Evolutionary conservation across 140 eudicot genomes (phyloP).

Genomic region (Senecio squalidus): DNA sequence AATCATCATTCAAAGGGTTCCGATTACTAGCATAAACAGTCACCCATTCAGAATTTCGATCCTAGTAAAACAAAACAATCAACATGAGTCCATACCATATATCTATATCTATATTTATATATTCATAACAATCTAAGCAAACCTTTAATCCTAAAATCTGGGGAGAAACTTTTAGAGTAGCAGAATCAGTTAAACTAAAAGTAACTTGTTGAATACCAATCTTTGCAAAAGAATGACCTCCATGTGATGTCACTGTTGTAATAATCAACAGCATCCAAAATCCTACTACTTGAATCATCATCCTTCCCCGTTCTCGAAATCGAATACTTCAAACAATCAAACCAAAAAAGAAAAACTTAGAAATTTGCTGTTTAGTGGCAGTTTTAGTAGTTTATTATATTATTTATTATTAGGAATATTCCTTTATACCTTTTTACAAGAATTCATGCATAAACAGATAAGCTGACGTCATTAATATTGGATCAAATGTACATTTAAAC

Average conservation of each 20-base stretch:
- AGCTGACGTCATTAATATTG: no score
- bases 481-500: no score
- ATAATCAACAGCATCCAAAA: conserved; percentile 33
- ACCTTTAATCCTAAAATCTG: conserved; percentile 61
- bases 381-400: no score
- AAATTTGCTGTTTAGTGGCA: no score
- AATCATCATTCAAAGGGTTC: conserved; percentile 71
- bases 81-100: conserved; percentile 12
- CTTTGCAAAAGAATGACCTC: conserved; percentile 66
- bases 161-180: conserved; percentile 67
- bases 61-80: conserved; percentile 33
- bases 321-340: conserved; percentile 2
- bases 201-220: conserved; percentile 60
- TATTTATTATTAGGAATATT: no score
- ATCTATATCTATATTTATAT: not conserved
- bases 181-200: conserved; percentile 42
- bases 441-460: no score
- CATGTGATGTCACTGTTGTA: conserved; percentile 50
- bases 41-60: conserved; percentile 67
- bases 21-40: conserved; percentile 43
- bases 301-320: conserved; percentile 24
- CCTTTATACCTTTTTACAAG: no score
- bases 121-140: not conserved
- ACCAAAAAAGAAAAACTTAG: no score
- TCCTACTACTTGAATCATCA: conserved; percentile 37